Percentiles rank a stretch among this genome's conserved stretches.
Conservation (phyloP, 2,329 filamentous ascomycete genomes). For the Trichoderma endophyticum region DNA sequence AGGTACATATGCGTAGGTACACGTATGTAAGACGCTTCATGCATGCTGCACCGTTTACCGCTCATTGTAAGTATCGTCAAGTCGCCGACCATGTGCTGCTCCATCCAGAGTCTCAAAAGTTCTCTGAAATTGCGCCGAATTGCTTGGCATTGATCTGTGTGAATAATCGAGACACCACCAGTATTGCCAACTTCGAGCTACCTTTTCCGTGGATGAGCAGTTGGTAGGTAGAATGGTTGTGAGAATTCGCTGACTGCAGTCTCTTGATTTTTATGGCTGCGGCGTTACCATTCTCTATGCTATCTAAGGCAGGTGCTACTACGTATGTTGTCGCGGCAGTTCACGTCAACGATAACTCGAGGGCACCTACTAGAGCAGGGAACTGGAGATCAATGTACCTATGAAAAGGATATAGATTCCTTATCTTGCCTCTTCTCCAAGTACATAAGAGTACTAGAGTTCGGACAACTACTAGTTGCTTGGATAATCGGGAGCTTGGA, state of each 20-base stretch:
- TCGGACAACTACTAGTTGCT: not conserved
- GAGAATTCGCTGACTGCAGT: not conserved
- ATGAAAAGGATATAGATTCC: not conserved
- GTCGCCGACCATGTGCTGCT: not conserved
- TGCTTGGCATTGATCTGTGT: not conserved
- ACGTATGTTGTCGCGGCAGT: not conserved
- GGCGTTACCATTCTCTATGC: too few relatives aligned
- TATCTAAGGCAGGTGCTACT: too few relatives aligned
- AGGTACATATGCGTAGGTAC: not conserved
- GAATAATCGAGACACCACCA: not conserved
- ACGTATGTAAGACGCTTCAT: conserved; percentile 7
- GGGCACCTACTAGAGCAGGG: not conserved
- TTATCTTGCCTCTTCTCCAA: not conserved
- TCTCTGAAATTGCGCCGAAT: not conserved
- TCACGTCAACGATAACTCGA: not conserved
- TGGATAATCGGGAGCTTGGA: not conserved
- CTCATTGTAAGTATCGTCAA: not conserved
- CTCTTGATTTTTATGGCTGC: not conserved
- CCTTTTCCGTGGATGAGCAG: not conserved
- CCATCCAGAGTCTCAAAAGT: not conserved
- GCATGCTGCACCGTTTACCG: conserved; percentile 5
- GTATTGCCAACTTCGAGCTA: not conserved
- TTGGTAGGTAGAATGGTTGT: not conserved
- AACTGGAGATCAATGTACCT: not conserved
- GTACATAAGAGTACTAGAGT: not conserved